phyloP scores from a whole-genome alignment of 441 rosid species.

The Bruguiera hainesii region DNA sequence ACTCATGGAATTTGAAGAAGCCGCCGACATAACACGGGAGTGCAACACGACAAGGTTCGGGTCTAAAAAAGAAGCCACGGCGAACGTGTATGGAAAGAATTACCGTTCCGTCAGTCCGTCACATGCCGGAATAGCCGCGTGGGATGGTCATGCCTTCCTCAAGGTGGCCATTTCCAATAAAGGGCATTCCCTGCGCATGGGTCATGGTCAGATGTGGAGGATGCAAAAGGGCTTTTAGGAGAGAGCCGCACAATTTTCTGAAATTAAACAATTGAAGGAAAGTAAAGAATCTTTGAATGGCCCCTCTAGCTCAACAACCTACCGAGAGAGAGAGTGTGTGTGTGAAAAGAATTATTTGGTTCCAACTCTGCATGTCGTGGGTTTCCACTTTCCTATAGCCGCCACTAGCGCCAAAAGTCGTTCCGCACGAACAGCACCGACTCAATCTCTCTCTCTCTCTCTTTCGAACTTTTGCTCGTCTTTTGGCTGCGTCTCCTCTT shows the following conservation, averaged over 20 bases:
- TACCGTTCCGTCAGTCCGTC: slow-evolving; percentile 55
- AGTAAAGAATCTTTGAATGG: too few relatives aligned
- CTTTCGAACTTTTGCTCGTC: too few relatives aligned
- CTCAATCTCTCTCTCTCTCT: not conserved
- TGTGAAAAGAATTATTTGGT: not conserved
- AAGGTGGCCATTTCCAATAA: too few relatives aligned
- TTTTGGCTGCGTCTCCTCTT: not conserved
- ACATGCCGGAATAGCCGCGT: slow-evolving; percentile 19
- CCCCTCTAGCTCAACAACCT: too few relatives aligned
- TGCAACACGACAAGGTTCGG: slow-evolving; percentile 55
- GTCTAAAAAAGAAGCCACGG: slow-evolving; percentile 41
- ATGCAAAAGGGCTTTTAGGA: too few relatives aligned
- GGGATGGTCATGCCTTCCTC: too few relatives aligned
- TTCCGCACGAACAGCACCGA: not conserved
- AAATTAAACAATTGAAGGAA: too few relatives aligned
- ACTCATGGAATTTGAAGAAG: slow-evolving; percentile 61
- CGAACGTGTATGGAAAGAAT: slow-evolving; percentile 69
- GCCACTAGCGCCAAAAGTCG: not conserved
- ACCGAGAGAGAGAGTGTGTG: not conserved
- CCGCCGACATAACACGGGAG: slow-evolving; percentile 62
- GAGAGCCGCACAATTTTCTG: too few relatives aligned
- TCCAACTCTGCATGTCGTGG: not conserved
- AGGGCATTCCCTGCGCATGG: slow-evolving; percentile 1
- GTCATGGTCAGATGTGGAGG: not conserved
- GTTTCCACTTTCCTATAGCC: not conserved